Evolutionary conservation across 805 yeast species (phyloP).

Genomic region (Crinitomyces ghanaensis): DNA sequence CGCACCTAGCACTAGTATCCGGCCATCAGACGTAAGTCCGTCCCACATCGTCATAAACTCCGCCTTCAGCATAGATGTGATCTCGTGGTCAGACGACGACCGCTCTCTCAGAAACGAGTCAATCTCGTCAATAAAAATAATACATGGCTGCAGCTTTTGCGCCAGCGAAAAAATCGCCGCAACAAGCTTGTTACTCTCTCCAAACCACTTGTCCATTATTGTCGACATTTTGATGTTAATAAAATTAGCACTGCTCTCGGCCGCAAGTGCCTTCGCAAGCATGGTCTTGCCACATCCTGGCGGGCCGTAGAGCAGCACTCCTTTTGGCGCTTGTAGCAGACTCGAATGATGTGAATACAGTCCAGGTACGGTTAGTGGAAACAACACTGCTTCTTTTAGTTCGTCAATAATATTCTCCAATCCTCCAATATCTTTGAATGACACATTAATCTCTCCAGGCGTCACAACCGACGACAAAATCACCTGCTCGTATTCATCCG

Average conservation of each 20-base stretch:
- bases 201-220: constrained; percentile 95
- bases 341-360: constrained; percentile 56
- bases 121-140: constrained; percentile 89
- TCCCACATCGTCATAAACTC: constrained; percentile 98
- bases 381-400: constrained; percentile 74
- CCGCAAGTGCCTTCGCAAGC: constrained; percentile 92
- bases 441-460: constrained; percentile 69
- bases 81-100: constrained; percentile 78
- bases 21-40: constrained; percentile 68
- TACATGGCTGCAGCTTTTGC: constrained; percentile 82
- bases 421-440: constrained; percentile 82
- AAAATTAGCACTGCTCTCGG: constrained; percentile 84
- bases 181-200: constrained; percentile 87
- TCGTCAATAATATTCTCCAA: constrained; percentile 73
- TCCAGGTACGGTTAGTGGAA: constrained; percentile 71
- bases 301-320: constrained; percentile 86
- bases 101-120: constrained; percentile 89
- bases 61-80: constrained; percentile 88
- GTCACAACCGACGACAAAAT: constrained; percentile 68
- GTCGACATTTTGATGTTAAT: constrained; percentile 86
- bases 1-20: constrained; percentile 85
- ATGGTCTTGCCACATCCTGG: constrained; percentile 98
- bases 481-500: constrained; percentile 67
- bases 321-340: constrained; percentile 83
- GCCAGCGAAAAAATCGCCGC: constrained; percentile 91